Evolutionary conservation across 1,284 basidiomycete species (phyloP).

Genomic region (Microstroma glucosiphilum): DNA sequence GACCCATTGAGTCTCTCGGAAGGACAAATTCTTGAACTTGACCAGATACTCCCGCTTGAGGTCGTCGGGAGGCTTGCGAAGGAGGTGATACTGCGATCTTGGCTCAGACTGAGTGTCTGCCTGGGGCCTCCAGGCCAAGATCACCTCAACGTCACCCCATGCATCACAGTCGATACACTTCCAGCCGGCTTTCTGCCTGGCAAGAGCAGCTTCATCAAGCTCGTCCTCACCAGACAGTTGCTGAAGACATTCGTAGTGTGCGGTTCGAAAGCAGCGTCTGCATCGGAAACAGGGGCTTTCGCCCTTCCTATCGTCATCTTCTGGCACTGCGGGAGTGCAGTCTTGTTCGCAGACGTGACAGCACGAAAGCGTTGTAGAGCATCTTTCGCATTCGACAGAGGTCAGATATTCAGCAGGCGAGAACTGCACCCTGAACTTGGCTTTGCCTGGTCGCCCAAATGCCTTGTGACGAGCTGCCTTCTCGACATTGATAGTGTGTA

Average conservation of each 20-base stretch:
- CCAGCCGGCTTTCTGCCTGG: conserved; percentile 17
- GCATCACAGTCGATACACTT: conserved; percentile 24
- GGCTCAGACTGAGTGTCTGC: conserved; percentile 19
- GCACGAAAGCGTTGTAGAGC: conserved; percentile 16
- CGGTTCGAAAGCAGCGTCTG: conserved; percentile 27
- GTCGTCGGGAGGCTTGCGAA: conserved; percentile 19
- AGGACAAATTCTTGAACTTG: conserved; percentile 32
- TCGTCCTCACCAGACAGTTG: not conserved
- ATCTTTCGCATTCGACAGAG: conserved; percentile 23
- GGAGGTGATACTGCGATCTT: conserved; percentile 12
- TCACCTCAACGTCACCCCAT: conserved; percentile 26
- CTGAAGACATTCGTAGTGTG: conserved; percentile 29
- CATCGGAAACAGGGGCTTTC: conserved; percentile 28
- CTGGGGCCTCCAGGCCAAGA: conserved; percentile 34
- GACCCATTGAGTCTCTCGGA: conserved; percentile 31
- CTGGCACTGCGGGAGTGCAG: not conserved
- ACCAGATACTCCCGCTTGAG: conserved; percentile 36
- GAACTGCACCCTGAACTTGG: conserved; percentile 15
- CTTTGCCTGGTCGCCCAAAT: conserved; percentile 15
- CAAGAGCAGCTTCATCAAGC: conserved; percentile 7
- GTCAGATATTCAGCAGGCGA: conserved; percentile 21
- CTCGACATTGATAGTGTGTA: conserved; percentile 21
- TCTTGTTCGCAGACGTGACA: conserved; percentile 27
- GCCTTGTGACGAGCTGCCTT: conserved; percentile 12
- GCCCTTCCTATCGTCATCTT: conserved; percentile 12